Percentiles rank a stretch among this genome's conserved stretches.
Conservation (phyloP, 495 filamentous ascomycete species). For the Penicillium silybi region DNA sequence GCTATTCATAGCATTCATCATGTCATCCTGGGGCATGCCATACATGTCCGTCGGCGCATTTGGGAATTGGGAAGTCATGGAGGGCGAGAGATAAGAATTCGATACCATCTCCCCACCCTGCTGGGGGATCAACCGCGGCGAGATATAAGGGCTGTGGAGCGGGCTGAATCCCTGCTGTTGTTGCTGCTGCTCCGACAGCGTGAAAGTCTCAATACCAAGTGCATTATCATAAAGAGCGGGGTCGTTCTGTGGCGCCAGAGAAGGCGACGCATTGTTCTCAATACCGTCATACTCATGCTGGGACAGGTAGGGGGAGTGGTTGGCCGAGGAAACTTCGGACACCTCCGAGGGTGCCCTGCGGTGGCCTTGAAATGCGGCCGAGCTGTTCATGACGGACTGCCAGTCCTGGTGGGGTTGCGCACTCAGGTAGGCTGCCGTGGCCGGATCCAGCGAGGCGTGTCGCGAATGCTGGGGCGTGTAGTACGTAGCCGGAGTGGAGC, state of each 20-base stretch:
- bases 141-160: constrained; percentile 78
- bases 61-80: constrained; percentile 46
- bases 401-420: constrained; percentile 60
- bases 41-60: constrained; percentile 52
- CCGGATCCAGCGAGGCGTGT: constrained; percentile 75
- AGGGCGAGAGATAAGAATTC: constrained; percentile 51
- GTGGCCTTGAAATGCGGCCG: constrained; percentile 65
- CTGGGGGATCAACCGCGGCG: constrained; percentile 76
- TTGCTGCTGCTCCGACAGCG: constrained; percentile 67
- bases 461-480: constrained; percentile 66
- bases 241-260: constrained; percentile 71
- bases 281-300: constrained; percentile 75
- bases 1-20: constrained; percentile 25
- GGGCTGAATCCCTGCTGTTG: constrained; percentile 65
- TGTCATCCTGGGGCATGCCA: constrained; percentile 36
- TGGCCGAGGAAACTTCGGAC: constrained; percentile 82
- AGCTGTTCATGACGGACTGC: constrained; percentile 59
- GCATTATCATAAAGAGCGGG: constrained; percentile 69
- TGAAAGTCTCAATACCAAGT: constrained; percentile 74
- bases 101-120: constrained; percentile 50
- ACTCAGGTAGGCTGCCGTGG: constrained; percentile 66
- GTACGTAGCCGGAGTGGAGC: constrained; percentile 48
- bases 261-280: constrained; percentile 73
- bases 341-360: constrained; percentile 84
- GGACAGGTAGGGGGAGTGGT: constrained; percentile 73